Conservation (phyloP, 202 grass and related monocot species). For the Alloteropsis angusta region DNA sequence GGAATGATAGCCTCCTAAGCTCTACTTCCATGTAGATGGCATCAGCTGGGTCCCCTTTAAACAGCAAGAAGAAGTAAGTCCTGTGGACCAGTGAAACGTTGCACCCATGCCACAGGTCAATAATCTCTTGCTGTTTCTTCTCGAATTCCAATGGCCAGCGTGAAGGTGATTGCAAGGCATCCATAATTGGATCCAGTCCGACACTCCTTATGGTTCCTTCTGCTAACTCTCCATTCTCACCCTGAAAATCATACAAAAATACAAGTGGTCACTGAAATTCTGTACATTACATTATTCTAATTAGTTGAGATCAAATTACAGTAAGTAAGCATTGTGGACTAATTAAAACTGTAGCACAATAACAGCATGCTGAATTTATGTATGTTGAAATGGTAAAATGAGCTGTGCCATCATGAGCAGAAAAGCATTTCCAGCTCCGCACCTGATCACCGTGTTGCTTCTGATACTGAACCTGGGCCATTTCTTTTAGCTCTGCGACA, state of each 20-base stretch:
- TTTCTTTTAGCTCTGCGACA: slow-evolving; percentile 81
- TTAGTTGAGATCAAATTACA: background rate
- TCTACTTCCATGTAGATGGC: slow-evolving; percentile 99
- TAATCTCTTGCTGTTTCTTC: slow-evolving; percentile 83
- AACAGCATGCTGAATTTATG: background rate
- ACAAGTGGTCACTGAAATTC: background rate
- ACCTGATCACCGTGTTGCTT: slow-evolving; percentile 55
- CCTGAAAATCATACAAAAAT: slow-evolving; percentile 20
- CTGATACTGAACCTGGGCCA: slow-evolving; percentile 56
- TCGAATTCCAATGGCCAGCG: slow-evolving; percentile 76
- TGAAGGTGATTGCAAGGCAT: slow-evolving; percentile 53
- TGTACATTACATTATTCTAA: background rate
- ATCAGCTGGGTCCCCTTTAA: slow-evolving; percentile 85
- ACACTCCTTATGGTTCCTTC: slow-evolving; percentile 33
- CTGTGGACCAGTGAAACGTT: slow-evolving; percentile 81
- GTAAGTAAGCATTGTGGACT: background rate
- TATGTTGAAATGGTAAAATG: background rate
- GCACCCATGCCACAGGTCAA: slow-evolving; percentile 82
- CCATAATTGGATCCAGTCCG: slow-evolving; percentile 34
- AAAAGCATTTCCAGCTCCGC: background rate
- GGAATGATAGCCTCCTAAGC: slow-evolving; percentile 67
- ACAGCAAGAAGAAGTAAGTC: slow-evolving; percentile 87
- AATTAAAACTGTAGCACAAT: slow-evolving; percentile 1
- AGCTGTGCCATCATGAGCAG: background rate
- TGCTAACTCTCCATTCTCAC: slow-evolving; percentile 43